phyloP scores from a whole-genome alignment of 306 rosid species.

The Psophocarpus tetragonolobus region DNA sequence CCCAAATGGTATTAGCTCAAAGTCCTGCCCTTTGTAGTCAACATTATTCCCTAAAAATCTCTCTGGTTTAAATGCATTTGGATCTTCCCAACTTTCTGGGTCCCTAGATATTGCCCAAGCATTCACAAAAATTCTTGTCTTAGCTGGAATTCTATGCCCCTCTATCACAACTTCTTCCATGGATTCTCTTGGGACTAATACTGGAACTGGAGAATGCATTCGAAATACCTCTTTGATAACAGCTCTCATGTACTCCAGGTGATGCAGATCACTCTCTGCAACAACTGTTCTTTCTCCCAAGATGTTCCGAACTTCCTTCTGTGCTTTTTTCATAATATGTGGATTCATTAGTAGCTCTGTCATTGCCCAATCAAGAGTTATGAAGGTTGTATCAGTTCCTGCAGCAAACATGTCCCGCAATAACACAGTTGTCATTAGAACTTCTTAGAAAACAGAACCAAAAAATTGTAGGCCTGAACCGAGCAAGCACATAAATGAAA shows the following conservation, averaged over 20 bases:
- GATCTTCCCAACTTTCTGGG: conserved; percentile 62
- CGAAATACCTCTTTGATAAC: conserved; percentile 61
- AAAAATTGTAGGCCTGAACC: no score
- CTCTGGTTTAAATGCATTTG: conserved; percentile 57
- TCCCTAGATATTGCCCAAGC: conserved; percentile 74
- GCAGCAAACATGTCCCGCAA: conserved; percentile 82
- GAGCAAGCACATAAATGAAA: no score
- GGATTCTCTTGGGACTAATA: conserved; percentile 72
- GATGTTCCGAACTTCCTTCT: conserved; percentile 53
- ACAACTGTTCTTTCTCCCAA: conserved; percentile 51
- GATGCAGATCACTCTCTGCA: conserved; percentile 56
- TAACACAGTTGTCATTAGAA: not conserved
- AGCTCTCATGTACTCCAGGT: conserved; percentile 53
- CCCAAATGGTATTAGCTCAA: conserved; percentile 68
- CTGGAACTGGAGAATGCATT: conserved; percentile 67
- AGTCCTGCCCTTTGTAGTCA: conserved; percentile 63
- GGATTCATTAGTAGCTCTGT: conserved; percentile 65
- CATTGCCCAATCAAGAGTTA: conserved; percentile 75
- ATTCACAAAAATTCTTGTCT: conserved; percentile 61
- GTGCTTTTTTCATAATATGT: conserved; percentile 55
- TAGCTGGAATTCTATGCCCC: conserved; percentile 62
- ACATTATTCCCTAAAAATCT: conserved; percentile 56
- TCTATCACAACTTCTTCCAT: conserved; percentile 56
- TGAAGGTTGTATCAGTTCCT: conserved; percentile 71
- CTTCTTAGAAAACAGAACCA: no score